Evolutionary conservation across 371 early-diverging fungal genomes (phyloP), one percentile per base, ranked within the genome.

Genomic region (Syncephalastrum racemosum): DNA sequence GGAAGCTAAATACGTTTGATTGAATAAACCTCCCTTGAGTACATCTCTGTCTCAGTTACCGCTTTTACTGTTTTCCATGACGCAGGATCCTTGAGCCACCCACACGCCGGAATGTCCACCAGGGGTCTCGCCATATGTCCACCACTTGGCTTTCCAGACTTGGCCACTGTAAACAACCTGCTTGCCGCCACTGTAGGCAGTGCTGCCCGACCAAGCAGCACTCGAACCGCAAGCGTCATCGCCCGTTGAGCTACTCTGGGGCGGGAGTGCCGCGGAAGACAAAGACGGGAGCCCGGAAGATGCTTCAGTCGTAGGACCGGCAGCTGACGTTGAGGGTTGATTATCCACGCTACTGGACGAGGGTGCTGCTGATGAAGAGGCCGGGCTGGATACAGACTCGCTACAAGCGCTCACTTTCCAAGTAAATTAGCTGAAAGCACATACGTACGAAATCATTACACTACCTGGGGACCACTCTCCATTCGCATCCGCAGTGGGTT

Each of bases 141-240:
- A 80, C 81, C 81, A 81, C 45, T 62, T 47, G 57, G 75, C 76
- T 31, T 64, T 61, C 71, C 67, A 81, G 13, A 80, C 44, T 39
- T 58, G 58, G 12, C 64, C 64, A 15, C 62, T 48, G 59, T 80
- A 76, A 22, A 66, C 64, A 10, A 77, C 81, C 43, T 60, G 59
- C 48, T 40, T 52, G 0, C 64, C 67, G 16, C 54, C 50, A 5
- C 46, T 52, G 24, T 77, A 77, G 1, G 60, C 55, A 8, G 22
- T 42, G 36, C 59, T n/a, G 14, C 46, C 7, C 4, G 71, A 65
- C 74, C 74, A 73, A 10, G 61, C 50, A 42, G 57, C 5, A 8
- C 57, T 27, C 1, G 19, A 24, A 7, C 50, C 47, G 50, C 67
- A 63, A 4, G 40, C 40, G 19, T 23, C 36, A 6, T 46, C 14